phyloP scores from a whole-genome alignment of 169 alveolate genomes.

The Neospora caninum region DNA sequence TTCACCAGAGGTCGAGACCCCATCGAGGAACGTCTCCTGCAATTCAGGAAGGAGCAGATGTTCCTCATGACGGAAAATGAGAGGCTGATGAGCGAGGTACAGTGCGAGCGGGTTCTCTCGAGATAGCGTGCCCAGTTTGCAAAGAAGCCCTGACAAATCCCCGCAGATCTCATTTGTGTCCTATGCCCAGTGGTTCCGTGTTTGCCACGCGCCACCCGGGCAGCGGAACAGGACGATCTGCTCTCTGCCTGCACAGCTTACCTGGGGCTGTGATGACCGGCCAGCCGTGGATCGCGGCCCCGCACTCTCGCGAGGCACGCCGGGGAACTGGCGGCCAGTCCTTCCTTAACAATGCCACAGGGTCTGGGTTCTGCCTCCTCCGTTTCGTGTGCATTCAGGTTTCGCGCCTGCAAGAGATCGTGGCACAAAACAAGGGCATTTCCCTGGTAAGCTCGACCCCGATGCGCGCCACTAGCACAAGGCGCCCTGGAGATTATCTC shows the following conservation, averaged over 20 bases:
- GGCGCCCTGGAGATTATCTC: not conserved
- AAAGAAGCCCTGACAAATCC: too few relatives aligned
- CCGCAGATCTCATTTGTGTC: too few relatives aligned
- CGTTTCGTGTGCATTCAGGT: slow-evolving; percentile 13
- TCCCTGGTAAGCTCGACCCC: not conserved
- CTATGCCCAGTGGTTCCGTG: too few relatives aligned
- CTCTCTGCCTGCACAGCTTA: too few relatives aligned
- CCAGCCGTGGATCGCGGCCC: too few relatives aligned
- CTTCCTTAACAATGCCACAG: not conserved
- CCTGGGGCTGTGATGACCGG: too few relatives aligned
- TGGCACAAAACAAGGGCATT: not conserved
- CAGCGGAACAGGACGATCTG: too few relatives aligned
- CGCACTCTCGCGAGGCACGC: too few relatives aligned
- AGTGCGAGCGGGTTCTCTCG: not conserved
- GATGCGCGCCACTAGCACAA: not conserved
- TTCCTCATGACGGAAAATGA: slow-evolving; percentile 67
- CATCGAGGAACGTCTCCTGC: slow-evolving; percentile 62
- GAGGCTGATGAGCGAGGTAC: slow-evolving; percentile 64
- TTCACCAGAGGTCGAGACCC: slow-evolving; percentile 28
- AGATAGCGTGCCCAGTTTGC: too few relatives aligned
- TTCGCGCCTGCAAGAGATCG: slow-evolving; percentile 18
- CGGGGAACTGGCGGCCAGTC: too few relatives aligned
- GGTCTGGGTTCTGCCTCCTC: too few relatives aligned
- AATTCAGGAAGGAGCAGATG: slow-evolving; percentile 68
- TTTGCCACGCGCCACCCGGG: too few relatives aligned